phyloP scores from a whole-genome alignment of 805 yeast species.

The Schizosaccharomyces pombe region DNA sequence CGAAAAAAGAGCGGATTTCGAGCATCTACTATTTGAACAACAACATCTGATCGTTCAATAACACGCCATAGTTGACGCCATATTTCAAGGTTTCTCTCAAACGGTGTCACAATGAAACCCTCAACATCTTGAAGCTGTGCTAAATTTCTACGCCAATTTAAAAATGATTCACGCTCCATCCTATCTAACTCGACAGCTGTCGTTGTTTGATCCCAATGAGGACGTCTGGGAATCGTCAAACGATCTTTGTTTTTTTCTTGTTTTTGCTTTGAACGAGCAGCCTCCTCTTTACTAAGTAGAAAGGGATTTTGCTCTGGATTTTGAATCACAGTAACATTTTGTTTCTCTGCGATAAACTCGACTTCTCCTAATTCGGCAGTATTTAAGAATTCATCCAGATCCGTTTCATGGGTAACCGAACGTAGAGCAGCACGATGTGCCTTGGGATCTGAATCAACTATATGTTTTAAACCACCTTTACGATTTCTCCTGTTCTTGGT shows the following conservation, averaged over 20 bases:
- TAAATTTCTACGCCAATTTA: conserved; percentile 80
- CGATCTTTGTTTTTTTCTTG: conserved; percentile 28
- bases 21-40: conserved; percentile 94
- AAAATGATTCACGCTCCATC: conserved; percentile 69
- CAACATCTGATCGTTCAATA: conserved; percentile 75
- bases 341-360: conserved; percentile 81
- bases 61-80: conserved; percentile 99
- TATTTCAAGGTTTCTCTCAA: conserved; percentile 88
- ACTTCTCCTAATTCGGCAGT: conserved; percentile 92
- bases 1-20: conserved; percentile 79
- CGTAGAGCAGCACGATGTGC: conserved; percentile 75
- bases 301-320: conserved; percentile 34
- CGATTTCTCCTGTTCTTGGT: background rate
- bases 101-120: conserved; percentile 77
- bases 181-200: conserved; percentile 59
- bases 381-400: conserved; percentile 78
- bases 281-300: conserved; percentile 35
- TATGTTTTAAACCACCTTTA: conserved; percentile 15
- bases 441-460: conserved; percentile 18
- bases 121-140: conserved; percentile 67
- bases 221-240: conserved; percentile 81
- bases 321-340: conserved; percentile 62
- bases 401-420: conserved; percentile 84
- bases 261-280: conserved; percentile 34
- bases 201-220: conserved; percentile 54